phyloP scores from a whole-genome alignment of 192 early-diverging fungal species.

The Linnemannia hyalina region DNA sequence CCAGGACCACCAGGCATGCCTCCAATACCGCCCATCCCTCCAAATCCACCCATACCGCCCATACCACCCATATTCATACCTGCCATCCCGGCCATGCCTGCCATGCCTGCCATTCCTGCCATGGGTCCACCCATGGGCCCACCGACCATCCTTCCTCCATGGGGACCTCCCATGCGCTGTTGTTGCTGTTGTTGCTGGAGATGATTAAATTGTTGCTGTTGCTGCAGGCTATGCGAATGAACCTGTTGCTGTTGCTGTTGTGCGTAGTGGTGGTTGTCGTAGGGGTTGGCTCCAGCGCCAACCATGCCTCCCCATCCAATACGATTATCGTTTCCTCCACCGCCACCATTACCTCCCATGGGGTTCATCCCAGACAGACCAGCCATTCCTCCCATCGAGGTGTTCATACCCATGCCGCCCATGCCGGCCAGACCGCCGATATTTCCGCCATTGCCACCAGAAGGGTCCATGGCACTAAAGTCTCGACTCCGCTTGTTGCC shows the following conservation, averaged over 20 bases:
- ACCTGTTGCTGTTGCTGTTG: constrained; percentile 27
- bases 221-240: constrained; percentile 8
- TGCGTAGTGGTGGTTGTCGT: constrained; percentile 24
- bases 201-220: constrained; percentile 27
- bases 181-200: constrained; percentile 28
- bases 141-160: not conserved
- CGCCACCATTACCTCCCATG: constrained; percentile 13
- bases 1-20: constrained; percentile 11
- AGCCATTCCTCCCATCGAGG: constrained; percentile 32
- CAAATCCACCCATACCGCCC: constrained; percentile 11
- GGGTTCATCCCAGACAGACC: constrained; percentile 34
- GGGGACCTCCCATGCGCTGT: constrained; percentile 11
- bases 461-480: constrained; percentile 31
- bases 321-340: constrained; percentile 8
- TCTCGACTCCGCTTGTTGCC: constrained; percentile 47
- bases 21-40: constrained; percentile 18
- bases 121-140: not conserved
- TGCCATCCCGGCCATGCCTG: constrained; percentile 23
- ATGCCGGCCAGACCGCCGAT: not conserved
- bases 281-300: constrained; percentile 28
- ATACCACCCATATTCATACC: constrained; percentile 8
- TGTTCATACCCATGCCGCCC: not conserved
- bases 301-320: constrained; percentile 52
- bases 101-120: constrained; percentile 5
- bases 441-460: not conserved